Conservation (phyloP, 345 rosid genomes). For the Ceriops tagal region DNA sequence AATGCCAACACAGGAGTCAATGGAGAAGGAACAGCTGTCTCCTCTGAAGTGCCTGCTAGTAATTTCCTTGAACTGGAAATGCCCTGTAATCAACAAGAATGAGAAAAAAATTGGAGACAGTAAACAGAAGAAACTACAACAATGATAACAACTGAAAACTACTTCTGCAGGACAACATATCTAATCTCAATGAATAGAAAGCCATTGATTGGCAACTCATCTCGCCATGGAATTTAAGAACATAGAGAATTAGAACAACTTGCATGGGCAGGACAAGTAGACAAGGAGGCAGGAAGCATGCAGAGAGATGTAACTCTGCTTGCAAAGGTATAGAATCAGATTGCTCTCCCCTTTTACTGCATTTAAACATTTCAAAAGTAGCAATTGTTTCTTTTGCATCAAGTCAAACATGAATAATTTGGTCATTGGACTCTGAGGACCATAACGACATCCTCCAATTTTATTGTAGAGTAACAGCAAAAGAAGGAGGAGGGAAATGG, state of each 20-base stretch:
- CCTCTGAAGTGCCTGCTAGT: slow-evolving; percentile 46
- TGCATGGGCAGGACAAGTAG: neutral
- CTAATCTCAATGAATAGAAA: neutral
- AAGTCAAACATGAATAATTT: neutral
- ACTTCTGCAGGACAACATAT: neutral
- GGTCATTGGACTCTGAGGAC: neutral
- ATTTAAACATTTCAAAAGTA: neutral
- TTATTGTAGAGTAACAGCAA: neutral
- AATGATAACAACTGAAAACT: neutral
- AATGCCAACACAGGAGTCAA: slow-evolving; percentile 55
- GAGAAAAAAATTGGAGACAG: neutral
- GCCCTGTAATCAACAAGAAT: slow-evolving; percentile 40
- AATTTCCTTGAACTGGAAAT: slow-evolving; percentile 66
- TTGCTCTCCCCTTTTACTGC: no score
- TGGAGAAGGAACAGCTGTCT: slow-evolving; percentile 74
- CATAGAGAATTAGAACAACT: neutral
- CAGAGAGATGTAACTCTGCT: neutral
- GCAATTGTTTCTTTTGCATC: neutral
- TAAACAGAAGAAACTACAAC: neutral
- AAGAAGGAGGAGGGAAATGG: neutral
- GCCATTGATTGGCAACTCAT: neutral
- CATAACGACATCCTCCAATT: neutral
- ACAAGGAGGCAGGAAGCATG: neutral
- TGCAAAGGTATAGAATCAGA: neutral
- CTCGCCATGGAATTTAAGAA: neutral